Conservation (phyloP, 345 rosid species). For the Mallotus nudiflorus region DNA sequence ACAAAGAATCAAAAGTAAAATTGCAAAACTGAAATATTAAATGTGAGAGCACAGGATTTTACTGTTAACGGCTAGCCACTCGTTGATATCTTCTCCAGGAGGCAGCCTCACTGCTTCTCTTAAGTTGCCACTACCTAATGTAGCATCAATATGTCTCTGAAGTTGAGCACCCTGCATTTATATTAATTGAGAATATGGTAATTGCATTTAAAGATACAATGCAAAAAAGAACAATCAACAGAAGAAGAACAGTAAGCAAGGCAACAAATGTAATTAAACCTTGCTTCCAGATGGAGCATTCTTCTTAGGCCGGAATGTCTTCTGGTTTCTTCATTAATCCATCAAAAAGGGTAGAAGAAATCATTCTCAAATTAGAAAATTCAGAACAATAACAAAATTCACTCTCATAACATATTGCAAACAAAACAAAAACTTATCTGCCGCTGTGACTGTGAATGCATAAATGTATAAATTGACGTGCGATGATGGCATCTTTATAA, state of each 20-base stretch:
- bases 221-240: background rate
- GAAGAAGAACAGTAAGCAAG: background rate
- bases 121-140: slow-evolving; percentile 70
- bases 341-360: background rate
- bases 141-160: slow-evolving; percentile 62
- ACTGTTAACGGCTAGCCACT: slow-evolving; percentile 83
- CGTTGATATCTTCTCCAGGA: slow-evolving; percentile 72
- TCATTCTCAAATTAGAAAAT: background rate
- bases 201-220: background rate
- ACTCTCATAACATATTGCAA: no score
- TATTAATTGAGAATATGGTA: background rate
- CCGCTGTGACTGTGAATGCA: no score
- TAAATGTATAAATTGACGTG: no score
- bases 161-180: slow-evolving; percentile 65
- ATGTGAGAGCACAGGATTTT: no score
- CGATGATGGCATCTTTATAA: no score
- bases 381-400: background rate
- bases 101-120: slow-evolving; percentile 71
- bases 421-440: background rate
- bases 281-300: slow-evolving; percentile 67
- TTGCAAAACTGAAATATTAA: no score
- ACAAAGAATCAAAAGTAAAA: background rate
- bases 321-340: slow-evolving; percentile 52
- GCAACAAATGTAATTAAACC: slow-evolving; percentile 43
- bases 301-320: slow-evolving; percentile 68